Base-by-base conservation (phyloP, 805 yeast genomes). In the Tetrapisispora taiwanensis region DNA sequence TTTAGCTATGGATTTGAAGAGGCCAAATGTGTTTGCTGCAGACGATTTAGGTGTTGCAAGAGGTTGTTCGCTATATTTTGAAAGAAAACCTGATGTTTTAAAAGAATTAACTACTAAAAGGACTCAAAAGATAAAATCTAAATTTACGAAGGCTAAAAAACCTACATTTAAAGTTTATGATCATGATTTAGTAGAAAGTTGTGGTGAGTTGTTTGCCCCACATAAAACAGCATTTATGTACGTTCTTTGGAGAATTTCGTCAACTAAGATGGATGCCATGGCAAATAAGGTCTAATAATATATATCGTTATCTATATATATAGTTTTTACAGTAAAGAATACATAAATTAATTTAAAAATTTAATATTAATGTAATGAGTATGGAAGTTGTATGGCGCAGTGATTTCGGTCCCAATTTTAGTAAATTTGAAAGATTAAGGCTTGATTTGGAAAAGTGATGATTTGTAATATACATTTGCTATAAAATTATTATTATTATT, bases 31-130 rank as follows among this genome's bases (percentile, higher is more conserved):
- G 0, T 86, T 86, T 59, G 81, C 92, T 5, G 66, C 75, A 5
- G 85, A 79, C 17, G 97, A 89, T 63, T 64, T 89, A 39, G 97
- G 96, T 1, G 75, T 89, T 2, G 87, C 89, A 28, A 68, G 95
- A 49, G 97, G 97, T 0, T 75, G 81, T 46, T 74, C 86, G 0
- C 60, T 70, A 26, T 89, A 85, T 60, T 58, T 84, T 20, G 67
- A 66, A 15, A 69, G 70, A 37, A 65, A 83, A 43, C 81, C 79
- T 0, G 70, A 71, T 4, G 47, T 80, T 13, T 52, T 74, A 8
- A 54, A 65, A 32, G 71, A 72, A 39, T 59, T 78, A 6, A 73
- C 39, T 3, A 60, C 65, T 4, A 56, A 69, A 60, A 51, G 75
- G 62, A 53, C 53, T 1, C 54, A 45, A n/a, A 52, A 58, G 13